Conservation (phyloP, 2,329 filamentous ascomycete species). For the Tolypocladium tropicale region DNA sequence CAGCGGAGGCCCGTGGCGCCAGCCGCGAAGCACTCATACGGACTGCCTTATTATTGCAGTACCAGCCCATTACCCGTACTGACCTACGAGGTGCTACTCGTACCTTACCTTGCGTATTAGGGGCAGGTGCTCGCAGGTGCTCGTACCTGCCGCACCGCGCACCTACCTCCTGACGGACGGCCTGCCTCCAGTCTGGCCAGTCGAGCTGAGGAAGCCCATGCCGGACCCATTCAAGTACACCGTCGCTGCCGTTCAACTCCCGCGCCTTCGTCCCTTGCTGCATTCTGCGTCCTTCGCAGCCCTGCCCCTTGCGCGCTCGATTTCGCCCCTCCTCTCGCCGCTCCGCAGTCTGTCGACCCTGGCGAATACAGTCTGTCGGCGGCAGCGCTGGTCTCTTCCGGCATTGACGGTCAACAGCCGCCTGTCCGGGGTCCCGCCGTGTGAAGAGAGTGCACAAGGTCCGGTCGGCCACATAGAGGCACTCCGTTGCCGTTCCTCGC, state of each 20-base stretch:
- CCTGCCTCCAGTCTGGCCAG: no score
- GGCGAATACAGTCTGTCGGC: neutral
- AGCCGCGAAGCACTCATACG: no score
- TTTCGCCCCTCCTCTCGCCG: neutral
- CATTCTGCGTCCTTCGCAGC: neutral
- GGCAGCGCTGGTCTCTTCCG: neutral
- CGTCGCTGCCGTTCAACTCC: neutral
- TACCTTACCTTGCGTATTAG: no score
- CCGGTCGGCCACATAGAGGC: neutral
- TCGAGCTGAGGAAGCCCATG: neutral
- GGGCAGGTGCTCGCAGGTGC: no score
- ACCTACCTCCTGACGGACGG: no score
- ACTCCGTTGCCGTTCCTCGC: neutral
- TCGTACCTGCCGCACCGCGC: no score
- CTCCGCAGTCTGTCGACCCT: neutral
- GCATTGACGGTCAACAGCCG: neutral
- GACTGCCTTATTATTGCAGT: no score
- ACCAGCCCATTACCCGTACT: no score
- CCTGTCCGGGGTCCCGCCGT: neutral
- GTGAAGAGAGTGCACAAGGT: neutral
- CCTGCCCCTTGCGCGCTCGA: neutral
- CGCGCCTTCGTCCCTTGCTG: neutral
- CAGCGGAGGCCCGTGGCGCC: neutral
- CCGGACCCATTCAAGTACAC: neutral
- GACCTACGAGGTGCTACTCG: no score